Percentiles rank a stretch among this genome's conserved stretches.
phyloP scores from a whole-genome alignment of 106 monocot genomes.

The Dendrobium huoshanense region DNA sequence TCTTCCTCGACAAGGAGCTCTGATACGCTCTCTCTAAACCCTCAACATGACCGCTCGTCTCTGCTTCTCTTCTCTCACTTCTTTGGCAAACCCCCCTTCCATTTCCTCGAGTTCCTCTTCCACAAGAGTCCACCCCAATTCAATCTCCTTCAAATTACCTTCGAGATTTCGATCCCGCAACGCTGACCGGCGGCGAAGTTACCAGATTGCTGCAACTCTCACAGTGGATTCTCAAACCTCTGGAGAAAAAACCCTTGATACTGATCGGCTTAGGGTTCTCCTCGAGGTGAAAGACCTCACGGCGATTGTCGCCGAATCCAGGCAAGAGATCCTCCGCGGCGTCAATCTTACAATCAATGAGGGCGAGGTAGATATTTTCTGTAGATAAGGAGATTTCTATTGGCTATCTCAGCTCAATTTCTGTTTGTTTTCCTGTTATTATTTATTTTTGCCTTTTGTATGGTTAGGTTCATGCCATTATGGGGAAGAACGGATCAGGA shows the following conservation, averaged over 20 bases:
- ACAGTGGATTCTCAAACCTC: background rate
- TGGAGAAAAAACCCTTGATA: constrained; percentile 8
- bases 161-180: background rate
- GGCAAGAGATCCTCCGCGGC: constrained; percentile 64
- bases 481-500: constrained; percentile 97
- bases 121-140: background rate
- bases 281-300: constrained; percentile 68
- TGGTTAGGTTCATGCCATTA: constrained; percentile 76
- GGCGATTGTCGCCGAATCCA: constrained; percentile 62
- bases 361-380: constrained; percentile 53
- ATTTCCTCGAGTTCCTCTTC: background rate
- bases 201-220: background rate
- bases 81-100: background rate
- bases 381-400: background rate
- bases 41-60: background rate
- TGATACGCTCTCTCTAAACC: background rate
- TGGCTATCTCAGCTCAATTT: background rate
- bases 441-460: constrained; percentile 3
- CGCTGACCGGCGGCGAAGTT: background rate
- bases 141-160: background rate
- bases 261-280: constrained; percentile 23
- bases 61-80: constrained; percentile 3
- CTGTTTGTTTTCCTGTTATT: background rate
- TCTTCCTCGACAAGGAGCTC: background rate
- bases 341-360: constrained; percentile 77